These are phyloP conservation scores for Fusarium chlamydosporum DNA, from an alignment of 2,329 filamentous ascomycete species.

Conservation along the genomic window DNA sequence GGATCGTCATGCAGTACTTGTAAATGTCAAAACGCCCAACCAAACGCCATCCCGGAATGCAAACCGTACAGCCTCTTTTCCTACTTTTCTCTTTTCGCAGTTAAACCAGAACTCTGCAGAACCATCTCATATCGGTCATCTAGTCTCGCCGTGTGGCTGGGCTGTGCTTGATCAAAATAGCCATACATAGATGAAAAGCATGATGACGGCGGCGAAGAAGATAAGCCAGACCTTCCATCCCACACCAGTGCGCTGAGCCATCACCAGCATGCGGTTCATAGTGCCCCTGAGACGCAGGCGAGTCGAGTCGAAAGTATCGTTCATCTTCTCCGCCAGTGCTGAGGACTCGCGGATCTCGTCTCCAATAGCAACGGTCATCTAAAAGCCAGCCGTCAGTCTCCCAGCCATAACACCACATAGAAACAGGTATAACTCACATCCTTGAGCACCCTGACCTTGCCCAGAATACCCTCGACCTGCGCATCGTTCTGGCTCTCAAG, in stretches of 20 bases:
- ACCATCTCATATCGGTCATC: not conserved
- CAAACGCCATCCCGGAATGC: conserved; percentile 49
- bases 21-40: conserved; percentile 35
- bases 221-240: conserved; percentile 94
- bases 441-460: conserved; percentile 91
- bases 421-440: conserved; percentile 72
- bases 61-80: conserved; percentile 28
- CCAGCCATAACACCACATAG: not conserved
- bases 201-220: conserved; percentile 86
- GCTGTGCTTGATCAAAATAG: conserved; percentile 71
- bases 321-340: conserved; percentile 93
- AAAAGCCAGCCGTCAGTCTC: conserved; percentile 23
- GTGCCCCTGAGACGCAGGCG: conserved; percentile 85
- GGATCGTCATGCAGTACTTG: conserved; percentile 34
- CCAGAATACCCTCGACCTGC: conserved; percentile 89
- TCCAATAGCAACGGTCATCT: conserved; percentile 94
- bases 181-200: conserved; percentile 95
- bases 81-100: conserved; percentile 9
- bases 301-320: conserved; percentile 91
- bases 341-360: conserved; percentile 94
- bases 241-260: conserved; percentile 95
- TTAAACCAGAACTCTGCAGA: not conserved
- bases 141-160: not conserved
- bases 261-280: conserved; percentile 96
- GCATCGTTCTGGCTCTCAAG: conserved; percentile 96